Conservation (phyloP, 257 asterid genomes). For the Solanum phureja region DNA sequence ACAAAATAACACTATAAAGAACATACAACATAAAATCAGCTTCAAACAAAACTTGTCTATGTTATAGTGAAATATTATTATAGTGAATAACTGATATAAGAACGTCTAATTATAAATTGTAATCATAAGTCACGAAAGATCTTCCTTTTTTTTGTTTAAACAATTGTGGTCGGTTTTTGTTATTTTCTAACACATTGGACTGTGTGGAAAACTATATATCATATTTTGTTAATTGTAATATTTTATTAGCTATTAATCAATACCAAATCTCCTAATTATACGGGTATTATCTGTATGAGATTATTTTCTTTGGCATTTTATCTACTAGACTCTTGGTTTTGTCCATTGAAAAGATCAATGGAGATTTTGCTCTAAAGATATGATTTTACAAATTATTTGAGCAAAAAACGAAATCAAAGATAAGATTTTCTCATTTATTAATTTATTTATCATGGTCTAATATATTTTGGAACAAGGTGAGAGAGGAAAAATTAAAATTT, state of each 20-base stretch:
- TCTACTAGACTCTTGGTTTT: neutral
- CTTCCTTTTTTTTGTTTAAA: neutral
- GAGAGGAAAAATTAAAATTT: neutral
- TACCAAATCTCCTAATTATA: neutral
- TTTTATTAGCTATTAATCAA: neutral
- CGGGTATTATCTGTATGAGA: neutral
- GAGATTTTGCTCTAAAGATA: neutral
- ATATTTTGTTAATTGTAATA: neutral
- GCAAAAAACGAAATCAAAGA: neutral
- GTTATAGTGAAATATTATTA: neutral
- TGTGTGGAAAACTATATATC: neutral
- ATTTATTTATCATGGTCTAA: neutral
- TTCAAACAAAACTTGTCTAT: neutral
- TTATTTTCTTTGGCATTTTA: neutral
- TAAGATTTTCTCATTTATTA: neutral
- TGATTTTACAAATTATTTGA: neutral
- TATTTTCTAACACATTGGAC: neutral
- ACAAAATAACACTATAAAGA: neutral
- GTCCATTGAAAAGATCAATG: neutral
- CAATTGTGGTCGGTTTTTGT: neutral
- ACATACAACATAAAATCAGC: neutral
- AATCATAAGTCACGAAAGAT: neutral
- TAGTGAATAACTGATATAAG: neutral
- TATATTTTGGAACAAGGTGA: neutral
- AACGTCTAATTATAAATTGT: neutral